Base-by-base conservation (phyloP, 257 asterid species). In the Prunella vulgaris region DNA sequence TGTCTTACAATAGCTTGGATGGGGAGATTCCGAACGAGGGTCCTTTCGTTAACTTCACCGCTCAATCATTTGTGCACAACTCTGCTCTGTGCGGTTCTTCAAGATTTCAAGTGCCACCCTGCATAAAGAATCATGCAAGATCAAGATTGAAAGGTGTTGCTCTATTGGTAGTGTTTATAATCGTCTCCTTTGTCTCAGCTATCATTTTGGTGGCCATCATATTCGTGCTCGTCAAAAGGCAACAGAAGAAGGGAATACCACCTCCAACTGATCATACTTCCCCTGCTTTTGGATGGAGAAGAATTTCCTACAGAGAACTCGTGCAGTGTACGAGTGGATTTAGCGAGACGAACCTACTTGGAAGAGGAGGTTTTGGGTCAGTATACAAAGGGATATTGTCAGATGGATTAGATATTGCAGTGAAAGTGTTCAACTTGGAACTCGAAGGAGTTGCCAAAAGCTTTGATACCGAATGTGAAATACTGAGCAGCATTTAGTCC, bases 371-470 rank as follows among this genome's bases (percentile, higher is more conserved):
- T 60, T 69, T 15, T 2, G 60, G 74, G 0, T 57, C 74, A 3
- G 74, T 69, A 0, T 69, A 38, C 17, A 69, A 69, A 58, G 74
- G 60, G 1, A 24, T 7, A 17, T 18, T 69, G 8, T 13, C 38
- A 0, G 22, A 60, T 60, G 75, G 44, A 9, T 12, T 27, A 5
- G 18, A 1, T 7, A 28, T 60, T 1, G 75, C 75, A 4, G 75
- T 70, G 28, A 70, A 70, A 14, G 69, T 70, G 13, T 70, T 70
- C 62, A 70, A 60, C 75, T 7, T 70, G 20, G 15, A 46, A 2
- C 1, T 60, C 0, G 69, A 70, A 70, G 75, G 68, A 30, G 75
- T 28, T 2, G 6, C 9, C 52, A 60, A 18, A 22, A 70, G 75
- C 10, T 70, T 70, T 9, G 61, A 28, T 6, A 60, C 68, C 0